Evolutionary conservation across 1,139 yeast species (phyloP).

Genomic region (Taphrina communis): DNA sequence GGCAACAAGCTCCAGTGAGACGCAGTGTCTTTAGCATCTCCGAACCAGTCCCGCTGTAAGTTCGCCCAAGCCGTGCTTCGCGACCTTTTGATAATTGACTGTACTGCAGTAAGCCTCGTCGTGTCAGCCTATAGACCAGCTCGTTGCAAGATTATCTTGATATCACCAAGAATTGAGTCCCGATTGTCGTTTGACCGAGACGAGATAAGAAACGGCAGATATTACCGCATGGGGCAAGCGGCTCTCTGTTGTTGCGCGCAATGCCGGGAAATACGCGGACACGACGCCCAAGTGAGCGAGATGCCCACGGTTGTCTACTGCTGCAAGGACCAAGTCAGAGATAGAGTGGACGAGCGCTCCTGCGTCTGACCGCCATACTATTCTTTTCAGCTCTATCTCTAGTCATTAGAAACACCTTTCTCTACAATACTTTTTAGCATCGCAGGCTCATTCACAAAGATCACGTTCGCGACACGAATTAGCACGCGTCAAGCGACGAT

Average conservation of each 20-base stretch:
- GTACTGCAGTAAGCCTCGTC: too few species aligned
- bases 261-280: slow-evolving; percentile 1
- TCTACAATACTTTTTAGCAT: neutral
- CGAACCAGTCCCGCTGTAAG: neutral
- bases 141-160: neutral
- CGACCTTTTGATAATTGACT: too few species aligned
- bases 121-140: neutral
- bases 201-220: neutral
- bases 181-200: neutral
- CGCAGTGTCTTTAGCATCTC: slow-evolving; percentile 11
- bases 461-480: slow-evolving; percentile 8
- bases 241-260: slow-evolving; percentile 7
- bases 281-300: neutral
- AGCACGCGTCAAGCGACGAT: neutral
- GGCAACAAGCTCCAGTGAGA: neutral
- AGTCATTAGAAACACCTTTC: neutral
- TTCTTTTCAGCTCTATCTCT: neutral
- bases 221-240: neutral
- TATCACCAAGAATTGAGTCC: slow-evolving; percentile 1
- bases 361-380: slow-evolving; percentile 1
- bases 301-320: slow-evolving; percentile 1
- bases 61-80: too few species aligned
- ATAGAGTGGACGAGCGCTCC: slow-evolving; percentile 19
- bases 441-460: too few species aligned
- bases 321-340: slow-evolving; percentile 7